Evolutionary conservation across 805 yeast species (phyloP), one percentile per base, ranked within the genome.

Genomic region (Barnettozyma wickerhamii): DNA sequence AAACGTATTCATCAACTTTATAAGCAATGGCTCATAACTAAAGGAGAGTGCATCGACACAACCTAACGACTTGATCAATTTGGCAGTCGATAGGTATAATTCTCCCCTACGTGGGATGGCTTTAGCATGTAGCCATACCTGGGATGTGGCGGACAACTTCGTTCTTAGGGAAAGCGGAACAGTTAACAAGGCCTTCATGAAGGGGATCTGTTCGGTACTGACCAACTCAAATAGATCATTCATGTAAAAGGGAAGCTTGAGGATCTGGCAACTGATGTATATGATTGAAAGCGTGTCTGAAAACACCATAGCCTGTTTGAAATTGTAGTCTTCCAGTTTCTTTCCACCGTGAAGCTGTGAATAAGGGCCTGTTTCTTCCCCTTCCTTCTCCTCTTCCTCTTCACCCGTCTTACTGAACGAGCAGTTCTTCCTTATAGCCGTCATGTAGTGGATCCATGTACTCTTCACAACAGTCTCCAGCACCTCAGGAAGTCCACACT

Each of bases 231-330:
- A 51, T 14, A 77, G 56, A 52, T 80, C 84, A 40, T 61, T 58
- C 5, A 72, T 47, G 51, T 72, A 77, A 2, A 81, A 42, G 0
- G 87, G 84, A 17, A 68, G 44, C 21, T 69, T 64, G 46, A 77
- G 49, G 41, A 70, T 68, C 7, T 73, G 46, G n/a, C 74, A 53
- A 3, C 80, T 74, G 35, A 79, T 42, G 53, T 80, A 81, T 15
- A 78, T 59, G 1, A 80, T 51, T 6, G 70, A 51, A 5, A 71
- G 28, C 9, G 40, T 30, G 13, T 43, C 43, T 17, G 35, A 37
- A 10, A 51, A 30, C 7, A 41, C 45, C 10, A 39, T 47, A 34
- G 41, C 27, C 27, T 24, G 36, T 35, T 45, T 33, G 34, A 40
- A 42, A 9, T 19, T 24, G 4, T 24, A n/a, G 21, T 5, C 19